Evolutionary conservation across 345 rosid genomes (phyloP).

Genomic region (Pugionium dolabratum): DNA sequence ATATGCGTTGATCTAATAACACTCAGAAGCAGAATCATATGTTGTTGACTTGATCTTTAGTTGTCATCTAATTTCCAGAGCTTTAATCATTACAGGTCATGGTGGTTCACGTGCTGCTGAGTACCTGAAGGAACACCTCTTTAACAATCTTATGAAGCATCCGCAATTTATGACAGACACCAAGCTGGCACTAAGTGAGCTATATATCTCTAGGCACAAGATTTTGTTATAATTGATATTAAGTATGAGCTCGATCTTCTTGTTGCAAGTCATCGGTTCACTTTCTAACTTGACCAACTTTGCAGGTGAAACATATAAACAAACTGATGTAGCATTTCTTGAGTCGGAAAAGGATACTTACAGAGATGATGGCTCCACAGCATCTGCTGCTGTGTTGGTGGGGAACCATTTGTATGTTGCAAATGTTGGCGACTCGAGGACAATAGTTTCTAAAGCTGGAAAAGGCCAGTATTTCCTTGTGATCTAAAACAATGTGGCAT

Average conservation of each 20-base stretch:
- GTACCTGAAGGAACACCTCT: constrained; percentile 87
- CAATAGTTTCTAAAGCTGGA: constrained; percentile 88
- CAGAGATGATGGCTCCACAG: constrained; percentile 98
- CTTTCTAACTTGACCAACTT: constrained; percentile 28
- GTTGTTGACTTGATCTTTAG: constrained; percentile 4
- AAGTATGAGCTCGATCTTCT: constrained; percentile 25
- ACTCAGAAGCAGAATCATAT: constrained; percentile 3
- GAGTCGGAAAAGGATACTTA: constrained; percentile 76
- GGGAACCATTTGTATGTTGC: constrained; percentile 95
- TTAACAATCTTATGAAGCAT: constrained; percentile 88
- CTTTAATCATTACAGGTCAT: constrained; percentile 68
- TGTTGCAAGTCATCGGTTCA: constrained; percentile 5
- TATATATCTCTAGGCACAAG: constrained; percentile 22
- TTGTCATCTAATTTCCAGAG: constrained; percentile 1
- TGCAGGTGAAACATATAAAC: constrained; percentile 88
- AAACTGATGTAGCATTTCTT: constrained; percentile 84
- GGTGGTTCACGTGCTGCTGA: constrained; percentile 99
- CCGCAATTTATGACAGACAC: constrained; percentile 77
- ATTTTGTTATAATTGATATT: constrained; percentile 27
- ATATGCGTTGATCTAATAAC: not conserved
- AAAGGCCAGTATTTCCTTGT: constrained; percentile 52
- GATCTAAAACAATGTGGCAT: constrained; percentile 21
- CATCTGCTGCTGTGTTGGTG: constrained; percentile 91
- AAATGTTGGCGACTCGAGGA: constrained; percentile 97
- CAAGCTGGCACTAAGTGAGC: constrained; percentile 80